Evolutionary conservation across 257 asterid genomes (phyloP), one percentile per base, ranked within the genome.

Genomic region (Primulina huaijiensis): DNA sequence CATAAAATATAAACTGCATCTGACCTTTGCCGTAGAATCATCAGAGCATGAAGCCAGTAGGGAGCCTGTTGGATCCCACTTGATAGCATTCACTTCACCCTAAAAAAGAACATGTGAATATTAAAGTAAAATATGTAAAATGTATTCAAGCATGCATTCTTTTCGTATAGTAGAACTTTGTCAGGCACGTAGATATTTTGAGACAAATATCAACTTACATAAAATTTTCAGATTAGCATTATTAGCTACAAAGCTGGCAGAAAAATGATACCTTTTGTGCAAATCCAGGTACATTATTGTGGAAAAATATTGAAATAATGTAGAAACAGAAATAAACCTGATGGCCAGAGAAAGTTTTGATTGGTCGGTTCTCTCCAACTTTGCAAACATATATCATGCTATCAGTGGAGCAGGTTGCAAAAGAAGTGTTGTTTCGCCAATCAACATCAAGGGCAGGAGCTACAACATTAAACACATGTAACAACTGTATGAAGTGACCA

Each of bases 391-490:
- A 83, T 78, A 93, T 93, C 99, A 89, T 90, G 84, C 82, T 84
- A 79, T 93, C 99, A n/a, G 96, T 88, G 75, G 99, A 90, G 87
- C 97, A 93, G 38, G 99, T 90, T 67, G 99, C 99, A 81, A 93
- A 93, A 7, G 94, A 73, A 78, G 75, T 80, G 74, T 87, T 89
- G 85, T 90, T 93, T 81, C 90, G 83, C 99, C 99, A 93, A 82
- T 93, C 99, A 77, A 93, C 96, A 81, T 93, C 99, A 63, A 90
- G 96, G 66, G 96, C 85, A 23, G 97, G 97, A 81, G 92, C 99
- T 90, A 89, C 62, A 58, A 68, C 30, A 75, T 58, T 67, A 50
- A 68, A 37, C 58, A 27, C 20, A 52, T 20, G 34, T 29, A 64
- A 34, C 37, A 55, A 52, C 65, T 34, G 72, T 21, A 72, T 68